Evolutionary conservation across 352 stramenopile genomes (phyloP).

Genomic region (Thalassiosira mediterranea): DNA sequence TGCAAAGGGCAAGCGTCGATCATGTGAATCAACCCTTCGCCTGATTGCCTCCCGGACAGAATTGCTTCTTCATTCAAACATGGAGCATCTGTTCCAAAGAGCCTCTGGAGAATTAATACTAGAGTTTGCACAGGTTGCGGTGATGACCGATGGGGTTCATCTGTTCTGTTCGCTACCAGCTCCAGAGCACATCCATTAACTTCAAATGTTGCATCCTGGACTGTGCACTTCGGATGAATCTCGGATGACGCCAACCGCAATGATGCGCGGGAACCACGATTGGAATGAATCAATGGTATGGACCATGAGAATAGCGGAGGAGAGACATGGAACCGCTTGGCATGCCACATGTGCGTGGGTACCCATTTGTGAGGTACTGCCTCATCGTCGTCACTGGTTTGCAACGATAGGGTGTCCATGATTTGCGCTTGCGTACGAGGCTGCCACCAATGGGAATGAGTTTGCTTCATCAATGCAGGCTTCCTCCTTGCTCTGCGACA

Average conservation of each 20-base stretch:
- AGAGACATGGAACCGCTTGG: constrained; percentile 80
- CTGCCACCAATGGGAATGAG: constrained; percentile 39
- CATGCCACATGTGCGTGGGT: constrained; percentile 78
- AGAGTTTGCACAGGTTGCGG: constrained; percentile 25
- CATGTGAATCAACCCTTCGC: constrained; percentile 62
- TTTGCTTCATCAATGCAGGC: constrained; percentile 33
- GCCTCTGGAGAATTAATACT: constrained; percentile 25
- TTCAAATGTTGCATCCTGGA: constrained; percentile 75
- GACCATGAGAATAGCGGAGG: constrained; percentile 54
- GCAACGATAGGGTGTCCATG: constrained; percentile 3
- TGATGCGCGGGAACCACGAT: constrained; percentile 66
- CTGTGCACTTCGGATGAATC: constrained; percentile 41
- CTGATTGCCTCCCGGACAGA: constrained; percentile 13
- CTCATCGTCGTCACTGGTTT: background rate
- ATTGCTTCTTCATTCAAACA: constrained; percentile 32
- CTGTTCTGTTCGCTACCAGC: constrained; percentile 17
- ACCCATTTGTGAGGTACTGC: constrained; percentile 58
- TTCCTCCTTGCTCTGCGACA: constrained; percentile 50
- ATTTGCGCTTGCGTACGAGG: background rate
- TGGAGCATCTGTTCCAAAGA: constrained; percentile 34
- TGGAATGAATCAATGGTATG: constrained; percentile 70
- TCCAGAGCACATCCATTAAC: constrained; percentile 36
- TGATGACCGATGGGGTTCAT: background rate
- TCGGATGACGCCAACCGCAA: constrained; percentile 56
- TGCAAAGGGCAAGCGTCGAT: constrained; percentile 54